Evolutionary conservation across 805 yeast species (phyloP).

Genomic region (Dipodascopsis uninucleata): DNA sequence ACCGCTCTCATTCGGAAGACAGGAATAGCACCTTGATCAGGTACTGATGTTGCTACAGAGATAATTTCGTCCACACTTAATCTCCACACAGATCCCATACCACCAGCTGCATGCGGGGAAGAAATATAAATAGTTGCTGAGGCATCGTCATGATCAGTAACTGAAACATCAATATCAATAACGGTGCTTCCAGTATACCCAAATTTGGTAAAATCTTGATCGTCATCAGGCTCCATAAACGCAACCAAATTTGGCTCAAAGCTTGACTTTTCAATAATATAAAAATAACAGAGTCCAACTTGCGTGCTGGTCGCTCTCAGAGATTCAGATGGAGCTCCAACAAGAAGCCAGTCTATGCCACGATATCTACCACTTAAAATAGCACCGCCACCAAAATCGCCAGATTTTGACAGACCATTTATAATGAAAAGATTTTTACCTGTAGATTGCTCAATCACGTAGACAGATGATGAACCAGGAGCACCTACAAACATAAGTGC

Average conservation of each 20-base stretch:
- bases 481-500: conserved; percentile 17
- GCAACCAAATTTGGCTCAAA: conserved; percentile 24
- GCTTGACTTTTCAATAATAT: conserved; percentile 26
- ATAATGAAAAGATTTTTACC: conserved; percentile 15
- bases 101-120: conserved; percentile 42
- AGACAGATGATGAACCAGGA: conserved; percentile 14
- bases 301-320: conserved; percentile 30
- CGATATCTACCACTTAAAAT: conserved; percentile 15
- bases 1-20: conserved; percentile 10
- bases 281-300: conserved; percentile 43
- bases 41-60: neutral
- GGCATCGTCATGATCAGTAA: neutral
- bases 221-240: conserved; percentile 28
- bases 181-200: conserved; percentile 37
- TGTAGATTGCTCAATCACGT: conserved; percentile 9
- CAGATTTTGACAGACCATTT: neutral
- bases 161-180: conserved; percentile 18
- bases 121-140: conserved; percentile 37
- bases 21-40: conserved; percentile 2
- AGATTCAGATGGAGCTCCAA: conserved; percentile 22
- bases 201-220: conserved; percentile 32
- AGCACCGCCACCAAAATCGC: conserved; percentile 25
- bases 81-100: conserved; percentile 49
- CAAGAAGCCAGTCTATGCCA: conserved; percentile 23
- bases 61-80: conserved; percentile 28